phyloP scores from a whole-genome alignment of 768 basidiomycete species.

The Suillus subluteus region DNA sequence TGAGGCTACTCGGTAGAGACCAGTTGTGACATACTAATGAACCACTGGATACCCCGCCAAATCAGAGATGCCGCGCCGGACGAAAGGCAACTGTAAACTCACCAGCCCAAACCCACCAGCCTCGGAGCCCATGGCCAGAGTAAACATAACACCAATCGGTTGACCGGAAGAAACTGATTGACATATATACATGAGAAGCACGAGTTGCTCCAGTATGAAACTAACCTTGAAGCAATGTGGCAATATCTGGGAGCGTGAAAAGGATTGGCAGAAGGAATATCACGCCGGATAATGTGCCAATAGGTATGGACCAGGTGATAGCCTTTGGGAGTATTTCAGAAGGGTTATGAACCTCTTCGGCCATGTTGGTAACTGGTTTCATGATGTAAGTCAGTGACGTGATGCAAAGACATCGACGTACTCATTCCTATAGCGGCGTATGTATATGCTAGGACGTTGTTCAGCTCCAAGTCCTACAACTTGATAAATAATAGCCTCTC shows the following conservation, averaged over 20 bases:
- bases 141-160: constrained; percentile 66
- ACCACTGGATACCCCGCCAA: constrained; percentile 38
- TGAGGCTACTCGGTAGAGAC: neutral
- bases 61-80: constrained; percentile 4
- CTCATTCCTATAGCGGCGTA: constrained; percentile 68
- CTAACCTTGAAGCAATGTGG: constrained; percentile 53
- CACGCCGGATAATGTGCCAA: constrained; percentile 53
- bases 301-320: constrained; percentile 56
- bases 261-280: constrained; percentile 63
- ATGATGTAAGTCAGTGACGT: constrained; percentile 10
- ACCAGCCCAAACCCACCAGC: constrained; percentile 68
- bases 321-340: constrained; percentile 57
- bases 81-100: constrained; percentile 19
- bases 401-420: constrained; percentile 25
- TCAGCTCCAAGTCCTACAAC: constrained; percentile 17
- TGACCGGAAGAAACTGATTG: constrained; percentile 58
- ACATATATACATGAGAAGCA: constrained; percentile 12
- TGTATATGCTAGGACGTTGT: constrained; percentile 47
- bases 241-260: constrained; percentile 65
- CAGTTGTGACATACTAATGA: constrained; percentile 39
- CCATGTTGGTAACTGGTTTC: constrained; percentile 59
- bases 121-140: constrained; percentile 63
- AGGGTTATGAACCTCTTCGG: constrained; percentile 68
- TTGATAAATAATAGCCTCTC: constrained; percentile 11
- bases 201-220: neutral